A percentile compares a stretch with the other conserved stretches of the same genome.
These are phyloP conservation scores for Solanum clarkiae DNA, from an alignment of 257 asterid species.

Conservation along the genomic window DNA sequence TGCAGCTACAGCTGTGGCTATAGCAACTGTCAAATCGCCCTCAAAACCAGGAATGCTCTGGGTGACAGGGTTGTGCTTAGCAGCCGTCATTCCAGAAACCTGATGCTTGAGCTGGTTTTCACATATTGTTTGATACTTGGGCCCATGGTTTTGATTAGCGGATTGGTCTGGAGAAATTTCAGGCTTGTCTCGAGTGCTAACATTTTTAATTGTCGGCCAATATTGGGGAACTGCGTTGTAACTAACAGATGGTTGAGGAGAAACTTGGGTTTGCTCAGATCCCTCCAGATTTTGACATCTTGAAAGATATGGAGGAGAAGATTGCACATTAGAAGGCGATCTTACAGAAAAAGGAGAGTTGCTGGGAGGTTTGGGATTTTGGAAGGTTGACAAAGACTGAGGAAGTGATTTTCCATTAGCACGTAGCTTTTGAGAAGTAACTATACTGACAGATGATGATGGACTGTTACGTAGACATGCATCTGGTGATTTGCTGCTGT, in stretches of 20 bases:
- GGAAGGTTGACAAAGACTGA: neutral
- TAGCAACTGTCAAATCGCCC: slow-evolving; percentile 16
- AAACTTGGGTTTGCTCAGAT: neutral
- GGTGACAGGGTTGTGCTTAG: neutral
- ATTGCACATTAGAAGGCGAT: neutral
- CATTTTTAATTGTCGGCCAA: neutral
- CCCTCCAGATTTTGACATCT: neutral
- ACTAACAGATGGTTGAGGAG: neutral
- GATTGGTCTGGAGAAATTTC: neutral
- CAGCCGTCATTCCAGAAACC: neutral
- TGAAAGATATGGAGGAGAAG: neutral
- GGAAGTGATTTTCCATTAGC: neutral
- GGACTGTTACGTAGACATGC: neutral
- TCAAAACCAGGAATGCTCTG: neutral
- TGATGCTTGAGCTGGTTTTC: neutral
- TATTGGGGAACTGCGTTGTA: neutral
- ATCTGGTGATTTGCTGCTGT: neutral
- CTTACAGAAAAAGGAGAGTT: neutral
- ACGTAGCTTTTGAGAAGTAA: neutral
- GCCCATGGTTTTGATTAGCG: neutral
- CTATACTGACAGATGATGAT: neutral
- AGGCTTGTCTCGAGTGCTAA: neutral
- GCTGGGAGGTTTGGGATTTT: neutral
- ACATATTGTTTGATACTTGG: neutral
- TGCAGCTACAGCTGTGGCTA: slow-evolving; percentile 32